phyloP scores from a whole-genome alignment of 495 filamentous ascomycete species.

The Annulohypoxylon moriforme region DNA sequence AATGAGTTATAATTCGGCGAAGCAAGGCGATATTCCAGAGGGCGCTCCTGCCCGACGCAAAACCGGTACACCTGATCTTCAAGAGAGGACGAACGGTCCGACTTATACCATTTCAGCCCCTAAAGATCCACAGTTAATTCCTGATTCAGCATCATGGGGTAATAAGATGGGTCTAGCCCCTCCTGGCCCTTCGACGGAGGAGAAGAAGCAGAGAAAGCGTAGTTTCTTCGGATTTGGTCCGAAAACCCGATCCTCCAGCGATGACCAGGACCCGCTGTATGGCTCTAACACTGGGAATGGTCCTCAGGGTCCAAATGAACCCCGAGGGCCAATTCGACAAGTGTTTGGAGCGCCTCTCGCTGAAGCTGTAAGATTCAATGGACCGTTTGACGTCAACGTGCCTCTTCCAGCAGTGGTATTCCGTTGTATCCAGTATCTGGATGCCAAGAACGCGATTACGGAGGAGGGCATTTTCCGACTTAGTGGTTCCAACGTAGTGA shows the following conservation, averaged over 20 bases:
- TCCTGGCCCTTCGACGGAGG: slow-evolving; percentile 67
- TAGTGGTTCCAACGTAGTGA: slow-evolving; percentile 92
- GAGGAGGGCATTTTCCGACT: slow-evolving; percentile 98
- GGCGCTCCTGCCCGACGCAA: slow-evolving; percentile 48
- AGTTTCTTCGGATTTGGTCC: slow-evolving; percentile 93
- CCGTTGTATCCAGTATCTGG: slow-evolving; percentile 93
- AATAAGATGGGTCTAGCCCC: slow-evolving; percentile 68
- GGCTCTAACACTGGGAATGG: slow-evolving; percentile 49
- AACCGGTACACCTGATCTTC: slow-evolving; percentile 48
- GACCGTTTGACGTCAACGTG: slow-evolving; percentile 74
- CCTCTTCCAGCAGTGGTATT: slow-evolving; percentile 95
- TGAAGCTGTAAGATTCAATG: slow-evolving; percentile 85
- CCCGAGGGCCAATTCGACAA: slow-evolving; percentile 70
- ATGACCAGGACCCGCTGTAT: slow-evolving; percentile 61
- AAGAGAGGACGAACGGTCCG: slow-evolving; percentile 49
- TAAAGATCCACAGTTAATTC: slow-evolving; percentile 85
- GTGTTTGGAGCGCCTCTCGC: slow-evolving; percentile 88
- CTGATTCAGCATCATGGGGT: slow-evolving; percentile 88
- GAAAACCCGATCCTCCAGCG: slow-evolving; percentile 61
- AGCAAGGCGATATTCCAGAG: slow-evolving; percentile 68
- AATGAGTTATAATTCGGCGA: slow-evolving; percentile 85
- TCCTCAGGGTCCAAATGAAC: slow-evolving; percentile 52
- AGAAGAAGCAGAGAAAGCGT: slow-evolving; percentile 85
- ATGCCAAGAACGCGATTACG: slow-evolving; percentile 79
- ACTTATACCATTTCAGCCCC: slow-evolving; percentile 83